phyloP scores from a whole-genome alignment of 2,329 filamentous ascomycete genomes.

The Chrysoporthe deuterocubensis region DNA sequence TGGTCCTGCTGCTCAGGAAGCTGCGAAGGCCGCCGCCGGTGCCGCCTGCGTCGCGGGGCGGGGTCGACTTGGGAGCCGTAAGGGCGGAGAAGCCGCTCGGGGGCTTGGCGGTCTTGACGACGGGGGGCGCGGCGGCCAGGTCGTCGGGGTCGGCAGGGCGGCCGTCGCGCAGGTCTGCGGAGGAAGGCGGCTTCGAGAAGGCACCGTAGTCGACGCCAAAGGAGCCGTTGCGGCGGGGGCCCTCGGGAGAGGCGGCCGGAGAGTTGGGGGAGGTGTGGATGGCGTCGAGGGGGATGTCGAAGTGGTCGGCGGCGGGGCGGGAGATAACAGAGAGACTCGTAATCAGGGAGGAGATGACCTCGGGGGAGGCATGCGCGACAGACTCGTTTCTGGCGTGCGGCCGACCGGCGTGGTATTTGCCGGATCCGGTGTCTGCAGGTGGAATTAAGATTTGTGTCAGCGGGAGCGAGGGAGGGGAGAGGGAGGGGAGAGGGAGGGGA shows the following conservation, averaged over 20 bases:
- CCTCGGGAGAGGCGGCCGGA: slow-evolving; percentile 35
- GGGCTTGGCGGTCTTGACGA: slow-evolving; percentile 80
- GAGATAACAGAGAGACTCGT: slow-evolving; percentile 72
- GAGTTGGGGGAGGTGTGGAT: slow-evolving; percentile 34
- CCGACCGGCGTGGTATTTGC: slow-evolving; percentile 16
- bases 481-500: neutral
- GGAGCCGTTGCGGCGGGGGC: slow-evolving; percentile 49
- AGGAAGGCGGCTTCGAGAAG: slow-evolving; percentile 57
- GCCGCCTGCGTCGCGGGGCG: slow-evolving; percentile 42
- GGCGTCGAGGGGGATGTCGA: slow-evolving; percentile 60
- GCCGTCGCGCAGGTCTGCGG: slow-evolving; percentile 49
- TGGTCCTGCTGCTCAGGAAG: slow-evolving; percentile 55
- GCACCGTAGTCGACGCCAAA: slow-evolving; percentile 78
- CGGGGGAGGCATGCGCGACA: slow-evolving; percentile 60
- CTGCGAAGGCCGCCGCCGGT: slow-evolving; percentile 60
- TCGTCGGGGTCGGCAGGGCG: slow-evolving; percentile 55
- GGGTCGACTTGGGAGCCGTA: slow-evolving; percentile 64
- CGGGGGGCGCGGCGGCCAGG: slow-evolving; percentile 66
- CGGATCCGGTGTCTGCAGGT: slow-evolving; percentile 25
- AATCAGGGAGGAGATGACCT: slow-evolving; percentile 72
- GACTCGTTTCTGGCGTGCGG: slow-evolving; percentile 22
- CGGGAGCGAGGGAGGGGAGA: neutral
- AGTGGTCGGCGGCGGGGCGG: slow-evolving; percentile 69
- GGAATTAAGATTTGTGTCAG: slow-evolving; percentile 25
- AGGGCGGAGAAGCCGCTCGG: slow-evolving; percentile 75